These are phyloP conservation scores for Cordyceps sp. DNA, from an alignment of 2,329 filamentous ascomycete genomes.

Conservation along the genomic window DNA sequence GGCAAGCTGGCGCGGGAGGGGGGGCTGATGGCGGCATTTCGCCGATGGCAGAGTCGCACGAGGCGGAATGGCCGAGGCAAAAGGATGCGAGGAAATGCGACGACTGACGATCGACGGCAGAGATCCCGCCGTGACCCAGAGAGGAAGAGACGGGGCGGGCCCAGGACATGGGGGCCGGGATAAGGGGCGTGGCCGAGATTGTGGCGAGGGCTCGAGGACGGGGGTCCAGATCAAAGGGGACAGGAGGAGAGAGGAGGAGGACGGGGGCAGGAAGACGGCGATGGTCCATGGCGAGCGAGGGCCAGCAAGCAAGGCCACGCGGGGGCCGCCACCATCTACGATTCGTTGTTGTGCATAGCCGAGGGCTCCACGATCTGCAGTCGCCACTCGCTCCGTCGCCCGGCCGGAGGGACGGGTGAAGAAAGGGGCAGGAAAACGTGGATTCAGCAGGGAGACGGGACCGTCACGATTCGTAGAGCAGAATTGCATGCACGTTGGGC, in stretches of 20 bases:
- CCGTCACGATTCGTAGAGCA: neutral
- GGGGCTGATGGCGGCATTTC: no score
- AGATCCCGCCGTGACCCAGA: constrained; percentile 1
- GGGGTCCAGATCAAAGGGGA: neutral
- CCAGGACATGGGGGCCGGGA: neutral
- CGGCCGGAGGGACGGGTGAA: neutral
- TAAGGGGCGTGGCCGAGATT: neutral
- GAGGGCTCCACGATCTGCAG: constrained; percentile 21
- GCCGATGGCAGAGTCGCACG: neutral
- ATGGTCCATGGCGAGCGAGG: no score
- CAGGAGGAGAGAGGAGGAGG: no score
- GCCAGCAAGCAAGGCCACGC: neutral
- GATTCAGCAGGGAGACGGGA: neutral
- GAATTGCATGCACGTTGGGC: neutral
- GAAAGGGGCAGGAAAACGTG: neutral
- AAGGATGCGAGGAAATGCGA: neutral
- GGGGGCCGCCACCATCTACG: constrained; percentile 3
- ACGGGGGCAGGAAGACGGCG: no score
- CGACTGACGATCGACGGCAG: constrained; percentile 3
- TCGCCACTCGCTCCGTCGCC: constrained; percentile 8
- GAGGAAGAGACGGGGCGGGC: neutral
- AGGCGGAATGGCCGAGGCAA: neutral
- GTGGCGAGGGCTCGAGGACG: neutral
- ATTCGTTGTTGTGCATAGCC: constrained; percentile 15
- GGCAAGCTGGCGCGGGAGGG: no score